Percentiles rank a stretch among this genome's conserved stretches.
phyloP scores from a whole-genome alignment of 257 asterid genomes.

The Primulina huaijiensis region DNA sequence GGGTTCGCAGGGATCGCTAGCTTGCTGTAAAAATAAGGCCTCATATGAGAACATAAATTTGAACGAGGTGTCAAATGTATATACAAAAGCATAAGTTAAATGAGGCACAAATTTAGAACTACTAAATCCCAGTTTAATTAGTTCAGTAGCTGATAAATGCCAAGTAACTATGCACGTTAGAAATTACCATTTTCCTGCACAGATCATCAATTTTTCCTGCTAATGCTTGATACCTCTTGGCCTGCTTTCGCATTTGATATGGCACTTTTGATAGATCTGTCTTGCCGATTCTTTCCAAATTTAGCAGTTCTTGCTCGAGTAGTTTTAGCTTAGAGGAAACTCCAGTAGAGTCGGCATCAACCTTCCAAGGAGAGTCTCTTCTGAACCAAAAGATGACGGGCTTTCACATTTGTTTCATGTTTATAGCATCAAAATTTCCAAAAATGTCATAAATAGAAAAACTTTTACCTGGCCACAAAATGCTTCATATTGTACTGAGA shows the following conservation, averaged over 20 bases:
- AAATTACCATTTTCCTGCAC: slow-evolving; percentile 86
- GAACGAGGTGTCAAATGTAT: neutral
- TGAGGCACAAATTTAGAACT: neutral
- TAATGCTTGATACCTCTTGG: slow-evolving; percentile 88
- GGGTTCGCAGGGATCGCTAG: slow-evolving; percentile 83
- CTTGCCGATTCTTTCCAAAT: slow-evolving; percentile 68
- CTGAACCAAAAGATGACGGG: slow-evolving; percentile 38
- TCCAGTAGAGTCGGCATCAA: slow-evolving; percentile 79
- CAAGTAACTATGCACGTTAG: neutral
- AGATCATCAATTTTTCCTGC: slow-evolving; percentile 86
- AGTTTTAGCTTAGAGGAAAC: slow-evolving; percentile 73
- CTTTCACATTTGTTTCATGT: slow-evolving; percentile 21
- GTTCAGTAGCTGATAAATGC: neutral
- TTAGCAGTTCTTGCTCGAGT: slow-evolving; percentile 85
- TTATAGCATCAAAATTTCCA: neutral
- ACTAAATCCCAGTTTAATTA: neutral
- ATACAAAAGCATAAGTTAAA: neutral
- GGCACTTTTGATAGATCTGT: slow-evolving; percentile 69
- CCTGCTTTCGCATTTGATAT: slow-evolving; percentile 78
- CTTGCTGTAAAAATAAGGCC: slow-evolving; percentile 50
- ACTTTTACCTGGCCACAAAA: slow-evolving; percentile 69
- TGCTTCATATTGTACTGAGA: slow-evolving; percentile 72
- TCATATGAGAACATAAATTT: slow-evolving; percentile 22
- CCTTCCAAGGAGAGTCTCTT: slow-evolving; percentile 97
- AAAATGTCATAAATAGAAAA: slow-evolving; percentile 8